Conservation (phyloP, 2,329 filamentous ascomycete genomes). For the Epichloe scottii region DNA sequence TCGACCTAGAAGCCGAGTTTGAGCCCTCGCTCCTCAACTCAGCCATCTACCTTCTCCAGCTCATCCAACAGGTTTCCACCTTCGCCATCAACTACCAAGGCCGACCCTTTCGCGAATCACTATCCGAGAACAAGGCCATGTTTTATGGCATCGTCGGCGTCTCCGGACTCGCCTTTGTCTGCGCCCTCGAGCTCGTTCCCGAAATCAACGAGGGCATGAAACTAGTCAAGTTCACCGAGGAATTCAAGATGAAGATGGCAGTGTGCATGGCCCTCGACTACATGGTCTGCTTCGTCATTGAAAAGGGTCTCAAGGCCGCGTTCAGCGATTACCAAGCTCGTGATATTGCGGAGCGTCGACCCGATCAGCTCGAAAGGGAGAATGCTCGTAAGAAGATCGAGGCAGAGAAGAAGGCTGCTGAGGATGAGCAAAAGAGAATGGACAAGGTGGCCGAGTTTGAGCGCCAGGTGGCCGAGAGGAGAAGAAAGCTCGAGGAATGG, state of each 20-base stretch:
- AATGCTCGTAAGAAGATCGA: slow-evolving; percentile 51
- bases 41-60: slow-evolving; percentile 89
- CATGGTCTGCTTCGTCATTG: slow-evolving; percentile 72
- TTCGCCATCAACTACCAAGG: slow-evolving; percentile 99
- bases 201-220: slow-evolving; percentile 91
- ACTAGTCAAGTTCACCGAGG: slow-evolving; percentile 75
- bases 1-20: slow-evolving; percentile 94
- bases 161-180: slow-evolving; percentile 80
- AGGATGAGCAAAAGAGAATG: slow-evolving; percentile 37
- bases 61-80: slow-evolving; percentile 97
- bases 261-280: slow-evolving; percentile 80
- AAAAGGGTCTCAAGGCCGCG: slow-evolving; percentile 68
- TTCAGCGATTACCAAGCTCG: slow-evolving; percentile 91
- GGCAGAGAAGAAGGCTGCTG: slow-evolving; percentile 32
- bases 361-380: slow-evolving; percentile 77
- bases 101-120: slow-evolving; percentile 89
- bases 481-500: slow-evolving; percentile 35
- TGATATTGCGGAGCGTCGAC: slow-evolving; percentile 77
- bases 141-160: slow-evolving; percentile 92
- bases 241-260: slow-evolving; percentile 85
- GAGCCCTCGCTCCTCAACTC: slow-evolving; percentile 88
- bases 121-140: slow-evolving; percentile 94
- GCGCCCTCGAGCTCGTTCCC: slow-evolving; percentile 87
- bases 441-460: slow-evolving; percentile 49
- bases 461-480: slow-evolving; percentile 40